Evolutionary conservation across 2,329 filamentous ascomycete species (phyloP).

Genomic region (Nigrograna mackinnonii): DNA sequence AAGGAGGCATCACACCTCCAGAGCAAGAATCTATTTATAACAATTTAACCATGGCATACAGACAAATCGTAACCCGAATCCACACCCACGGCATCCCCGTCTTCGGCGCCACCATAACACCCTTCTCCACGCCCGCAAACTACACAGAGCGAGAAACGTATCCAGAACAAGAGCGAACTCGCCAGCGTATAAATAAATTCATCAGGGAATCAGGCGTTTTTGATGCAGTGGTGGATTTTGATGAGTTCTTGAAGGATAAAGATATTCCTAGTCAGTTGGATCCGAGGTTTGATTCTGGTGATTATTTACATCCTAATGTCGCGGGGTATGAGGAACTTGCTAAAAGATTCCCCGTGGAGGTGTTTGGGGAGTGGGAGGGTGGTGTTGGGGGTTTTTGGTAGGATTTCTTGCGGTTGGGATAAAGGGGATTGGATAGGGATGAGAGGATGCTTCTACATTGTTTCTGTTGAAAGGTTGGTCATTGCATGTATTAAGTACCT

Average conservation of each 20-base stretch:
- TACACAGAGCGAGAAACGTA: slow-evolving; percentile 58
- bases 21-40: slow-evolving; percentile 55
- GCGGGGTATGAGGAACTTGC: slow-evolving; percentile 64
- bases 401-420: background rate
- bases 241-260: slow-evolving; percentile 58
- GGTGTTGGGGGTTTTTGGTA: slow-evolving; percentile 23
- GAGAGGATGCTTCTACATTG: too few relatives aligned
- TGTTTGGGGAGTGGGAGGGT: slow-evolving; percentile 48
- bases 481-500: too few relatives aligned
- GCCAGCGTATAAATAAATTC: slow-evolving; percentile 63
- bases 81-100: slow-evolving; percentile 59
- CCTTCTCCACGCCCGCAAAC: slow-evolving; percentile 54
- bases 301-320: slow-evolving; percentile 67
- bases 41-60: slow-evolving; percentile 59
- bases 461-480: too few relatives aligned
- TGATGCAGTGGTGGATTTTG: slow-evolving; percentile 67
- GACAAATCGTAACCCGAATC: slow-evolving; percentile 60
- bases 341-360: slow-evolving; percentile 58
- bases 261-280: slow-evolving; percentile 53
- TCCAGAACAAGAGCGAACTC: slow-evolving; percentile 58
- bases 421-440: too few relatives aligned
- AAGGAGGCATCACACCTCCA: slow-evolving; percentile 45
- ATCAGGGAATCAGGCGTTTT: slow-evolving; percentile 61
- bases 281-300: slow-evolving; percentile 60
- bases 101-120: slow-evolving; percentile 69